Evolutionary conservation across 2,329 filamentous ascomycete species (phyloP).

Genomic region (Pestalotiopsis fici): DNA sequence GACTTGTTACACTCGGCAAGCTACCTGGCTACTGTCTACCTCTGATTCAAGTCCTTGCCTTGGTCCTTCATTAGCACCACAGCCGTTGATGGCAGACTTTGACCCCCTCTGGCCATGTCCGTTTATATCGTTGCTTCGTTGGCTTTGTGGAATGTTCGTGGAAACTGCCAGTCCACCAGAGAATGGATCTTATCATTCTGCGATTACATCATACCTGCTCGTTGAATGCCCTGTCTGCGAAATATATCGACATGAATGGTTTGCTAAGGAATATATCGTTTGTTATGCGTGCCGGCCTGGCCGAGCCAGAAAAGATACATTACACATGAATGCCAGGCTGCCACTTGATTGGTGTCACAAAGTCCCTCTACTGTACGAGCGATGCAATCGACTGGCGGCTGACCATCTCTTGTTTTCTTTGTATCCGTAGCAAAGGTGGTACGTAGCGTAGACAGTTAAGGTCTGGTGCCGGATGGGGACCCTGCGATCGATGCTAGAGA

Average conservation of each 20-base stretch:
- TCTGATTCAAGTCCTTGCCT: background rate
- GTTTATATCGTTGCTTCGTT: background rate
- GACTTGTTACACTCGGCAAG: too few relatives aligned
- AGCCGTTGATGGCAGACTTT: background rate
- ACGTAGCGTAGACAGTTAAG: too few relatives aligned
- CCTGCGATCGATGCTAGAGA: conserved; percentile 7
- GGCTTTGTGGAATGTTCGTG: background rate
- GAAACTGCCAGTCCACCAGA: background rate
- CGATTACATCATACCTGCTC: background rate
- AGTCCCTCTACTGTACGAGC: background rate
- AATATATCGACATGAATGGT: background rate
- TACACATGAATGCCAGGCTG: background rate
- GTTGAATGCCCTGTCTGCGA: background rate
- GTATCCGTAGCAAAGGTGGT: background rate
- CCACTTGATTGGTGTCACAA: background rate
- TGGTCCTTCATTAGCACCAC: background rate
- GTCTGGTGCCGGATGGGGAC: conserved; percentile 1
- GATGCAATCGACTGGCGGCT: background rate
- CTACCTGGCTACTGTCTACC: too few relatives aligned
- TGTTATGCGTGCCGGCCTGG: background rate
- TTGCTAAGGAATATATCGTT: background rate
- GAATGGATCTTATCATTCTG: background rate
- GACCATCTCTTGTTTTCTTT: background rate
- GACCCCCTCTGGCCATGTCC: background rate
- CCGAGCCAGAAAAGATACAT: background rate